Conservation (phyloP, 23 red algal genomes). For the Chondrus crispus region DNA sequence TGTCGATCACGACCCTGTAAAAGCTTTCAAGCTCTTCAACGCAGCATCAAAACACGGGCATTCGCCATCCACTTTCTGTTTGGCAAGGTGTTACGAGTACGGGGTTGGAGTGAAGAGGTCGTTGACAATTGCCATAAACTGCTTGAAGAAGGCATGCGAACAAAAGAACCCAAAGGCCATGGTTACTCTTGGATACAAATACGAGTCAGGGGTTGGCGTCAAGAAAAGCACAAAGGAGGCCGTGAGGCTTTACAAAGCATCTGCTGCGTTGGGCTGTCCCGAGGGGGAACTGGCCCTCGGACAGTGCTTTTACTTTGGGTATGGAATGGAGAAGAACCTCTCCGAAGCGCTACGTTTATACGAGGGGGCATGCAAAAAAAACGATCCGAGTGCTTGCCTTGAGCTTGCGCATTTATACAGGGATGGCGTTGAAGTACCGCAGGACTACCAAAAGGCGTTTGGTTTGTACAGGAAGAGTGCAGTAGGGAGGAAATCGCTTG, state of each 20-base stretch:
- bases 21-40: slow-evolving; percentile 30
- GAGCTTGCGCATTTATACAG: slow-evolving; percentile 47
- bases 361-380: neutral
- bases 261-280: neutral
- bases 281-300: slow-evolving; percentile 38
- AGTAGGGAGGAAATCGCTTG: neutral
- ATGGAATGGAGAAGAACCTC: slow-evolving; percentile 19
- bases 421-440: neutral
- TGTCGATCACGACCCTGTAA: neutral
- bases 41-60: slow-evolving; percentile 16
- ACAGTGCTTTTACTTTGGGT: slow-evolving; percentile 47
- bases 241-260: slow-evolving; percentile 7
- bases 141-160: neutral
- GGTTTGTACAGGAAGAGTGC: neutral
- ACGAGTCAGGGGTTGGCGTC: slow-evolving; percentile 42
- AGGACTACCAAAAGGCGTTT: slow-evolving; percentile 20
- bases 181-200: slow-evolving; percentile 1
- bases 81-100: neutral
- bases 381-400: slow-evolving; percentile 7
- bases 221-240: slow-evolving; percentile 3
- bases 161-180: slow-evolving; percentile 9
- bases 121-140: neutral
- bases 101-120: neutral
- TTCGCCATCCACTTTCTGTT: neutral
- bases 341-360: slow-evolving; percentile 2